Evolutionary conservation across 768 basidiomycete genomes (phyloP).

Genomic region (Boletus speciosus): DNA sequence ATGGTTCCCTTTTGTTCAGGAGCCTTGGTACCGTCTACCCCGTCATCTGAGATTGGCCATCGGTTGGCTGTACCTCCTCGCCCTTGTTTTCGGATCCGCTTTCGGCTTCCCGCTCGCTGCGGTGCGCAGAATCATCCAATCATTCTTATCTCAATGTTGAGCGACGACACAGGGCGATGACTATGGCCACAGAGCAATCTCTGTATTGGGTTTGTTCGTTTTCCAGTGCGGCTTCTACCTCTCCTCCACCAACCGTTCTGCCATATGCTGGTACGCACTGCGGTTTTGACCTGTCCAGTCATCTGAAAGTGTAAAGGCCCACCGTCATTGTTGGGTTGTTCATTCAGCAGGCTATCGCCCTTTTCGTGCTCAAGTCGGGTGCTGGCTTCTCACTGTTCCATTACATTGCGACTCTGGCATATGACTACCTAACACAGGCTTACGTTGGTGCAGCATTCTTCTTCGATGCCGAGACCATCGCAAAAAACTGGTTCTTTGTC

Average conservation of each 20-base stretch:
- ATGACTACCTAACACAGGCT: slow-evolving; percentile 73
- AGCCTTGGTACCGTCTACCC: slow-evolving; percentile 65
- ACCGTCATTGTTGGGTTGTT: slow-evolving; percentile 88
- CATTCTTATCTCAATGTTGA: slow-evolving; percentile 12
- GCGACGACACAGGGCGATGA: slow-evolving; percentile 44
- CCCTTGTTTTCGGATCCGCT: slow-evolving; percentile 78
- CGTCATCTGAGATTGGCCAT: slow-evolving; percentile 52
- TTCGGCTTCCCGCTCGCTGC: slow-evolving; percentile 69
- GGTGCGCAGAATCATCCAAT: slow-evolving; percentile 35
- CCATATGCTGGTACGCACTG: slow-evolving; percentile 64
- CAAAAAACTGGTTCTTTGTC: slow-evolving; percentile 82
- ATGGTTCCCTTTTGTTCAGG: slow-evolving; percentile 63
- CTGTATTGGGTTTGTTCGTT: slow-evolving; percentile 71
- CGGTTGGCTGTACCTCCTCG: slow-evolving; percentile 78
- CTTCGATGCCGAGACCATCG: slow-evolving; percentile 63
- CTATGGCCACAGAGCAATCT: slow-evolving; percentile 81
- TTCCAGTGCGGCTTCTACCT: slow-evolving; percentile 77
- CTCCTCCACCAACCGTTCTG: slow-evolving; percentile 57
- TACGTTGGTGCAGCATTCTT: slow-evolving; percentile 76
- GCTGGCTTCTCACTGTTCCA: slow-evolving; percentile 84
- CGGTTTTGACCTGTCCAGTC: background rate
- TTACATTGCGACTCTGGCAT: slow-evolving; percentile 76
- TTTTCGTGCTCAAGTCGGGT: slow-evolving; percentile 82
- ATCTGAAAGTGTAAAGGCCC: slow-evolving; percentile 44
- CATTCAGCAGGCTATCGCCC: slow-evolving; percentile 78